A percentile compares a stretch with the other conserved stretches of the same genome.
Evolutionary conservation across 176 grass and related monocot genomes (phyloP).

Genomic region (Triticum urartu): DNA sequence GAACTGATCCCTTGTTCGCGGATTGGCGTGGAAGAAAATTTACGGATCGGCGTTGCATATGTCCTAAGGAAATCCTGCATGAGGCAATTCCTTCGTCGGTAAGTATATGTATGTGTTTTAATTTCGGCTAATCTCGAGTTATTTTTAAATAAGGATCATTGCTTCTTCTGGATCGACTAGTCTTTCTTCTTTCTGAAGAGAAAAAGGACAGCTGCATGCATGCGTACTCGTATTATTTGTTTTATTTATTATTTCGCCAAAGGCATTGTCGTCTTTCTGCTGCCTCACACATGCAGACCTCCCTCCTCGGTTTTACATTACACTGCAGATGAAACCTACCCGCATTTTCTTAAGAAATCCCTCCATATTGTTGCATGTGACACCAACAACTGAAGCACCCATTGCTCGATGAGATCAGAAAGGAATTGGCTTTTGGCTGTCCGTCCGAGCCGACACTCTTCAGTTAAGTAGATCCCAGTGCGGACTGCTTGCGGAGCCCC

Average conservation of each 20-base stretch:
- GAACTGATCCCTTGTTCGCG: too few species aligned
- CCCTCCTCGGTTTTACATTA: neutral
- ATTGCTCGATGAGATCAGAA: neutral
- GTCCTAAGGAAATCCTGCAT: too few species aligned
- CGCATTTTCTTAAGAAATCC: neutral
- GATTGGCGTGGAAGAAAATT: too few species aligned
- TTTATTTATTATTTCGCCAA: neutral
- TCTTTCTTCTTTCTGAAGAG: neutral
- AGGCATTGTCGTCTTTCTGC: neutral
- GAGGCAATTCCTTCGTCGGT: too few species aligned
- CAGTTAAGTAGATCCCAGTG: neutral
- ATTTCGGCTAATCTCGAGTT: too few species aligned
- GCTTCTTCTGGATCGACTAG: neutral
- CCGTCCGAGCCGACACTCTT: neutral
- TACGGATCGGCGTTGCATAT: too few species aligned
- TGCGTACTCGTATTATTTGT: neutral
- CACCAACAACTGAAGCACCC: neutral
- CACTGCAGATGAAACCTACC: neutral
- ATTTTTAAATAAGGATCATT: neutral
- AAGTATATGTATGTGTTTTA: too few species aligned
- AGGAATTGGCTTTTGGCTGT: neutral
- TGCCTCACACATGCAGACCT: neutral
- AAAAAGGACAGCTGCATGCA: neutral
- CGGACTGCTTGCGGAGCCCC: neutral
- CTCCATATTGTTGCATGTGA: conserved; percentile 15